Percentiles rank a stretch among this genome's conserved stretches.
Evolutionary conservation across 495 filamentous ascomycete genomes (phyloP).

Genomic region (Astrocystis sublimbata): DNA sequence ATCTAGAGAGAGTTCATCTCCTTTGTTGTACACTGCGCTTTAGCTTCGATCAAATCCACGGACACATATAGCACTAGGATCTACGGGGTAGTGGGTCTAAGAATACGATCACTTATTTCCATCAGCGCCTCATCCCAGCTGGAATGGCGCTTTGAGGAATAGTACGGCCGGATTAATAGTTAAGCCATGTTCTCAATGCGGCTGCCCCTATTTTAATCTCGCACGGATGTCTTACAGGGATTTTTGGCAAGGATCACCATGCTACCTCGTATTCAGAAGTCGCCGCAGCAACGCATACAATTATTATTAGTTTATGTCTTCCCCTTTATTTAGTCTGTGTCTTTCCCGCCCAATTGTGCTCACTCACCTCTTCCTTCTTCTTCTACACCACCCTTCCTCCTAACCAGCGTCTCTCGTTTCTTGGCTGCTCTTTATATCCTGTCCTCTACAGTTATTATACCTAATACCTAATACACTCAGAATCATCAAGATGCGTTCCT

Average conservation of each 20-base stretch:
- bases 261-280: conserved; percentile 11
- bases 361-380: not conserved
- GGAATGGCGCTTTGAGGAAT: too few relatives aligned
- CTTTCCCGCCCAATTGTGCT: not conserved
- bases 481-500: conserved; percentile 13
- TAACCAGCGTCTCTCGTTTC: not conserved
- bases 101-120: too few relatives aligned
- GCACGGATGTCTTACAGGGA: not conserved
- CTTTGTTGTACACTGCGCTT: too few relatives aligned
- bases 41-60: too few relatives aligned
- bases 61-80: too few relatives aligned
- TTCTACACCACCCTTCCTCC: not conserved
- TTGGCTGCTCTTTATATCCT: not conserved
- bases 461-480: conserved; percentile 11
- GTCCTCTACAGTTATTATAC: conserved; percentile 1
- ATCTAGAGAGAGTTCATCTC: too few relatives aligned
- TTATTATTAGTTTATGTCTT: conserved; percentile 6
- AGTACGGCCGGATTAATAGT: conserved; percentile 2
- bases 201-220: conserved; percentile 7
- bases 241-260: too few relatives aligned
- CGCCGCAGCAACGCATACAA: not conserved
- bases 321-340: conserved; percentile 1
- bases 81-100: too few relatives aligned
- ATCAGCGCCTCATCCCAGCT: too few relatives aligned
- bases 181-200: not conserved